Percentiles rank a stretch among this genome's conserved stretches.
phyloP scores from a whole-genome alignment of 2,329 filamentous ascomycete genomes.

The Colletotrichum shisoi region DNA sequence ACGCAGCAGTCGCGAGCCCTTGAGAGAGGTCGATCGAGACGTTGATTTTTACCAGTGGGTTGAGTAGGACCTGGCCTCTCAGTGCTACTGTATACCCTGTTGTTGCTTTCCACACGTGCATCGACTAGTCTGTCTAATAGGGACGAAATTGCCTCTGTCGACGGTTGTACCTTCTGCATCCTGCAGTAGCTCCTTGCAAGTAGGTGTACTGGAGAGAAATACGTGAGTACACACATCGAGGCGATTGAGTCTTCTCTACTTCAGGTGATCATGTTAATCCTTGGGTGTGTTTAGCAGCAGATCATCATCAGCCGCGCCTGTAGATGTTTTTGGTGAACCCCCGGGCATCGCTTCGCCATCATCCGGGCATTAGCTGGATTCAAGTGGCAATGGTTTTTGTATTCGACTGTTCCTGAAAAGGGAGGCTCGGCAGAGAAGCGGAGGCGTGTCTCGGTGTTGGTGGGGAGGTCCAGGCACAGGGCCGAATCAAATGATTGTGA shows the following conservation, averaged over 20 bases:
- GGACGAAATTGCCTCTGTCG: neutral
- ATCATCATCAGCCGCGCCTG: neutral
- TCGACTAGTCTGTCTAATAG: constrained; percentile 10
- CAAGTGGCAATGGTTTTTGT: constrained; percentile 20
- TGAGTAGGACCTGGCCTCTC: neutral
- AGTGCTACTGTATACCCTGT: no score
- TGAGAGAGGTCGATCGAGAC: neutral
- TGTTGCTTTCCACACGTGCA: constrained; percentile 10
- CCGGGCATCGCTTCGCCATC: neutral
- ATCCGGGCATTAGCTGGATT: constrained; percentile 6
- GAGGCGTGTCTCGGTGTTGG: constrained; percentile 14
- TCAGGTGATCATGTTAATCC: neutral
- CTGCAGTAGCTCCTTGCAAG: neutral
- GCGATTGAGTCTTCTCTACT: neutral
- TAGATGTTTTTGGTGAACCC: neutral
- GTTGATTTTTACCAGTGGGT: neutral
- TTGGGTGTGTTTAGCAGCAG: neutral
- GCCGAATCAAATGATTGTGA: constrained; percentile 22
- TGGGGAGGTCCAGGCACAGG: constrained; percentile 23
- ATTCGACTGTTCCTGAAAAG: constrained; percentile 15
- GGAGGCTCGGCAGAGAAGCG: neutral
- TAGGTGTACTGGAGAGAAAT: no score
- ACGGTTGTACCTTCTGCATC: constrained; percentile 10
- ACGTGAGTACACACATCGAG: neutral
- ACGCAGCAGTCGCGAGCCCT: neutral